These are phyloP conservation scores for Trichoderma sp. DNA, from an alignment of 2,329 filamentous ascomycete species.

Conservation along the genomic window DNA sequence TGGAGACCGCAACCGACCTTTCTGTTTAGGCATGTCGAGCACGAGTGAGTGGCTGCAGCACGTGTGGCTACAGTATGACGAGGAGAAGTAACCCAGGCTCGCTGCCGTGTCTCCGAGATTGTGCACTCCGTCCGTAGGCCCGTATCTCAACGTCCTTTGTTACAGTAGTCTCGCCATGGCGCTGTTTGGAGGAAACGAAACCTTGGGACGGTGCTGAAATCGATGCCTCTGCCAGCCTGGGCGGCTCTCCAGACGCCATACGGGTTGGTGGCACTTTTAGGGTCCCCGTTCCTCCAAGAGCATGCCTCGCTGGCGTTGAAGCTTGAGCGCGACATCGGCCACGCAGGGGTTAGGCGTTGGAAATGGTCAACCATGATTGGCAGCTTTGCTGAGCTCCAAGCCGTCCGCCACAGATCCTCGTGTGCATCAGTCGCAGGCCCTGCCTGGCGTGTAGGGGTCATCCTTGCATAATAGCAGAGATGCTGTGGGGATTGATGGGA, in stretches of 20 bases:
- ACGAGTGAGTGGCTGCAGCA: neutral
- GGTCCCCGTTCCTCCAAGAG: neutral
- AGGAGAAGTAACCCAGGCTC: neutral
- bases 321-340: slow-evolving; percentile 22
- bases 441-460: neutral
- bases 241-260: slow-evolving; percentile 12
- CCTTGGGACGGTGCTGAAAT: neutral
- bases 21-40: slow-evolving; percentile 7
- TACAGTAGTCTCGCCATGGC: neutral
- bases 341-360: slow-evolving; percentile 15
- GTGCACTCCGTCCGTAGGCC: too few relatives aligned
- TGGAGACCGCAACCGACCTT: slow-evolving; percentile 14
- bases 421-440: slow-evolving; percentile 8
- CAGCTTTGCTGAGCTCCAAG: slow-evolving; percentile 15
- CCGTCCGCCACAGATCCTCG: slow-evolving; percentile 20
- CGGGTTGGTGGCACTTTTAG: neutral
- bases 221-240: slow-evolving; percentile 2
- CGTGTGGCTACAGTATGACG: slow-evolving; percentile 10
- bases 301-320: slow-evolving; percentile 12
- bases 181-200: neutral
- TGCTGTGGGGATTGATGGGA: slow-evolving; percentile 18
- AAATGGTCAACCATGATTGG: slow-evolving; percentile 18
- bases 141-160: neutral
- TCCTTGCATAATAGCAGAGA: slow-evolving; percentile 7
- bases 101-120: neutral